Base-by-base conservation (phyloP, 306 rosid genomes). In the Cucurbita moschata region DNA sequence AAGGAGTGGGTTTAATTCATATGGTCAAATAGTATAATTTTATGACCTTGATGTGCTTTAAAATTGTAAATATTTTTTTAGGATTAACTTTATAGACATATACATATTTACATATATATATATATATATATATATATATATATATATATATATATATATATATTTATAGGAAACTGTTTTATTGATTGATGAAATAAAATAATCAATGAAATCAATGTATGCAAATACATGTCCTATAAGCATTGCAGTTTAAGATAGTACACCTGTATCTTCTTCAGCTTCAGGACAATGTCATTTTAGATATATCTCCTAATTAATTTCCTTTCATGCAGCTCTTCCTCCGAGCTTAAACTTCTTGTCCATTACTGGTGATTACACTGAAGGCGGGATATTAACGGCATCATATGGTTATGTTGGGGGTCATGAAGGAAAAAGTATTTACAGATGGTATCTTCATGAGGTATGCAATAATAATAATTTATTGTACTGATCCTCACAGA, bases 361-460 rank as follows among this genome's bases (percentile, higher is more conserved):
- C 13, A 91, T 94, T 50, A 91, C 92, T 76, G 99, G 99, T 59
- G 99, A 94, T 65, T 91, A 85, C 84, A 54, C 77, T 43, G 99
- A 94, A 87, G 96, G 82, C 60, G 96, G 86, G 81, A 86, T 89
- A 70, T 79, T 94, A 89, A 94, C 99, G 2, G 99, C 97, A 57
- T 94, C 99, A 47, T 94, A 94, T 83, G 99, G 99, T 79, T 94
- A 94, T 78, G 86, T 94, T 49, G 99, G 99, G 44, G 99, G 99
- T 46, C 97, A 91, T 75, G 99, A 94, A 83, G 99, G 99, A 61
- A 94, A 91, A 85, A 94, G 96, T 78, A 83, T 81, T n/a, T 94
- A 89, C 72, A 85, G 79, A 61, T 94, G 99, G 99, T 91, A 82
- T 79, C 85, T 94, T 77, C 97, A 94, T 7, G 97, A 94, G 92